Conservation (phyloP, 148 eudicot species). For the Chenopodium album region DNA sequence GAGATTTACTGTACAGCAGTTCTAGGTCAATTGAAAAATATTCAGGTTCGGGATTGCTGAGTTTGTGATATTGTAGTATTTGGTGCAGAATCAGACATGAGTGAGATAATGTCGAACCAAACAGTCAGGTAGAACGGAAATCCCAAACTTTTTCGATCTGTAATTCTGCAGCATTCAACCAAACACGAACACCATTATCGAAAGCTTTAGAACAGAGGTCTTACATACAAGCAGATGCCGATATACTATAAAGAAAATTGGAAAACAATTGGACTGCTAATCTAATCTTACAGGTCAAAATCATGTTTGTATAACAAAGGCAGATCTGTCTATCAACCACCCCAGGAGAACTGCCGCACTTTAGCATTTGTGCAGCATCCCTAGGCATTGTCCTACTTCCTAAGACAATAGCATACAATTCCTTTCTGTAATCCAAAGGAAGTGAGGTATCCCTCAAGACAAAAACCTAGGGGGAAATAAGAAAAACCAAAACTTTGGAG, state of each 20-base stretch:
- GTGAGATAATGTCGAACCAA: neutral
- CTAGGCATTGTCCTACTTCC: neutral
- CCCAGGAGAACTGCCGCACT: neutral
- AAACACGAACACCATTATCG: neutral
- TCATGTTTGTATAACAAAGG: neutral
- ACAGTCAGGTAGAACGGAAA: neutral
- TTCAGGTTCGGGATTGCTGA: neutral
- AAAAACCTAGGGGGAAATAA: neutral
- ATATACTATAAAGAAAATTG: neutral
- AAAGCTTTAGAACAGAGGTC: neutral
- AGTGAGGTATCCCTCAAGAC: neutral
- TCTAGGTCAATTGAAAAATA: neutral
- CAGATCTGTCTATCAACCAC: neutral
- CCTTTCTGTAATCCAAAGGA: neutral
- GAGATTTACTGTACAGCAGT: neutral
- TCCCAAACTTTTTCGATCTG: too few relatives aligned
- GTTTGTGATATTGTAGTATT: neutral
- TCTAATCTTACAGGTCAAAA: neutral
- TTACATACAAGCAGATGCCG: neutral
- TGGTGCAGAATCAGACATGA: neutral
- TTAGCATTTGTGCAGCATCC: neutral
- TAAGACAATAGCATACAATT: slow-evolving; percentile 5
- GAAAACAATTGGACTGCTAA: neutral
- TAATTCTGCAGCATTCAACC: neutral
- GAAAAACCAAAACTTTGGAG: slow-evolving; percentile 12